Evolutionary conservation across 768 basidiomycete species (phyloP).

Genomic region (Leccinum broughii): DNA sequence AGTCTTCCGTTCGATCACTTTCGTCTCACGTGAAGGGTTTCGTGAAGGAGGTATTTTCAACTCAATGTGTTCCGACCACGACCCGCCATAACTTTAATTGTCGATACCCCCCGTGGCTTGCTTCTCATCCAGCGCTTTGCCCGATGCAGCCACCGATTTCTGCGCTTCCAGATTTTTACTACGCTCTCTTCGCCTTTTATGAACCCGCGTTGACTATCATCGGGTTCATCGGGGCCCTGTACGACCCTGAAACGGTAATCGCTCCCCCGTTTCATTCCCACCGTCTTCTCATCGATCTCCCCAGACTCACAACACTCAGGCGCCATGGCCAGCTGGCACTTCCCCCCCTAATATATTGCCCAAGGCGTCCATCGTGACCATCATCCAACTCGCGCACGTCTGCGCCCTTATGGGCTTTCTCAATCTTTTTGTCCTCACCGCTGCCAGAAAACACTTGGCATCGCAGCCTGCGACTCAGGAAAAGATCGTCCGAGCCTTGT

Average conservation of each 20-base stretch:
- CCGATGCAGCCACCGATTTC: slow-evolving; percentile 48
- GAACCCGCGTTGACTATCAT: slow-evolving; percentile 66
- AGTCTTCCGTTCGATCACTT: background rate
- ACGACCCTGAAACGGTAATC: slow-evolving; percentile 64
- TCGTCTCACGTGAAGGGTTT: slow-evolving; percentile 11
- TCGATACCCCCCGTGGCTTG: background rate
- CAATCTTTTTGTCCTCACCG: slow-evolving; percentile 65
- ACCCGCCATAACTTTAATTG: background rate
- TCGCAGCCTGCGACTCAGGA: slow-evolving; percentile 67
- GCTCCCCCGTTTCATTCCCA: background rate
- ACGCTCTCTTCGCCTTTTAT: slow-evolving; percentile 69
- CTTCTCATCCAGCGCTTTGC: slow-evolving; percentile 4
- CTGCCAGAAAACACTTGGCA: slow-evolving; percentile 59
- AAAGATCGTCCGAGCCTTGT: slow-evolving; percentile 61
- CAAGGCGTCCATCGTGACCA: slow-evolving; percentile 64
- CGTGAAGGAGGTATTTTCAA: background rate
- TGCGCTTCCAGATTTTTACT: slow-evolving; percentile 73
- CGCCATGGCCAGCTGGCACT: slow-evolving; percentile 60
- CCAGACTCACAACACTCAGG: slow-evolving; percentile 73
- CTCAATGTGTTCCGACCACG: background rate
- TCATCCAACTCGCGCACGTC: slow-evolving; percentile 76
- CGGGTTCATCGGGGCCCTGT: slow-evolving; percentile 65
- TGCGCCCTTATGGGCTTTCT: slow-evolving; percentile 72
- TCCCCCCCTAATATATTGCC: slow-evolving; percentile 52
- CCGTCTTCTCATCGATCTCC: slow-evolving; percentile 1